Base-by-base conservation (phyloP, 106 monocot genomes). In the Platanthera guangdongensis region DNA sequence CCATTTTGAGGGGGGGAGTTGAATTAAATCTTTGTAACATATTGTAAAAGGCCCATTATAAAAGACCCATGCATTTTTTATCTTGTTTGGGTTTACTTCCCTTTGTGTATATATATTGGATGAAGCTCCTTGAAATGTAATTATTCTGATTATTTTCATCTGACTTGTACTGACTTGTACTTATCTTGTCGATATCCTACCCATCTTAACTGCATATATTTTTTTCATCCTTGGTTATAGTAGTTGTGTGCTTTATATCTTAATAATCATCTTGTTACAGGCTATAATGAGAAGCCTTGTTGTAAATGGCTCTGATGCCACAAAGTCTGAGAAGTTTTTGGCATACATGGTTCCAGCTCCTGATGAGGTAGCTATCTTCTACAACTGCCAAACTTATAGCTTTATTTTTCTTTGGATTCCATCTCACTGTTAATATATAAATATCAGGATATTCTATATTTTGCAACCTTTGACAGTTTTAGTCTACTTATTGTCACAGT, bases 241-340 rank as follows among this genome's bases (percentile, higher is more conserved):
- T 47, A 16, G 16, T 12, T 11, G 48, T 11, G 11, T 70, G 10
- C 16, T 47, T 70, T 47, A 62, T 21, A 76, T 75, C n/a, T 55
- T n/a, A 75, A 55, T 48, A 39, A 55, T 57, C 7, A 55, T 57
- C 7, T 57, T 16, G 63, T 77, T 59, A 10, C 85, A 97, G 97
- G 97, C 97, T 76, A 78, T 97, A 75, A 88, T 97, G 94, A 97
- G 92, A 83, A 94, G 94, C 78, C 94, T 83, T 81, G 81, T 88
- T 14, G 85, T 74, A 68, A 93, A 81, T 77, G 85, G 94, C 76
- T 84, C 93, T 45, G 97, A 97, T 82, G 83, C 91, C 74, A 16
- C 85, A 74, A 89, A 92, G 50, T 63, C 73, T 49, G 97, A 94
- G 76, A 97, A 94, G 82, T 97, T 93, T 82, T 84, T 97, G 76